A percentile compares a stretch with the other conserved stretches of the same genome.
Conservation (phyloP, 148 eudicot species). For the Dianthus caryophyllus region DNA sequence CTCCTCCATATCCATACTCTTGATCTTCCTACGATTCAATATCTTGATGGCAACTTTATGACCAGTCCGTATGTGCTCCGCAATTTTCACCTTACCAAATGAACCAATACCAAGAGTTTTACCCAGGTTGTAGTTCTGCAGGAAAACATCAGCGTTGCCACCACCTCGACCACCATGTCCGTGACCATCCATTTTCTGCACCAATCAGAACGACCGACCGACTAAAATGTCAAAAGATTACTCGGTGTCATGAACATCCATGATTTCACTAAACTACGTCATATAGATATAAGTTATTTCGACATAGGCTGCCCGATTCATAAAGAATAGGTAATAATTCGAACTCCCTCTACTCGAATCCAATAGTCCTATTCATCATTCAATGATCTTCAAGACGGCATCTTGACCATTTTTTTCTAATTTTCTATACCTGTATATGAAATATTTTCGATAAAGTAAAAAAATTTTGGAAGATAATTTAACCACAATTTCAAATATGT, state of each 20-base stretch:
- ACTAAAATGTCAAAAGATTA: not conserved
- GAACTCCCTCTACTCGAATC: too few relatives aligned
- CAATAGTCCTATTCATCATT: too few relatives aligned
- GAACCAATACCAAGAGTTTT: constrained; percentile 97
- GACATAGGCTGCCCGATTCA: too few relatives aligned
- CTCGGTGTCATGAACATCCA: not conserved
- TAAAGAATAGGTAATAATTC: too few relatives aligned
- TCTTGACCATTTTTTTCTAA: too few relatives aligned
- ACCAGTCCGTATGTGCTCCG: constrained; percentile 77
- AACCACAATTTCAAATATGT: too few relatives aligned
- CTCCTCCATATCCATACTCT: constrained; percentile 94
- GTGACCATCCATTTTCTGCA: constrained; percentile 60
- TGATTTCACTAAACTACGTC: too few relatives aligned
- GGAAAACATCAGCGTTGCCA: constrained; percentile 43
- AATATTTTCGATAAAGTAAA: too few relatives aligned
- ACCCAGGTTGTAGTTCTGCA: constrained; percentile 80
- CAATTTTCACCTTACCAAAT: constrained; percentile 91
- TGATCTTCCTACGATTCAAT: constrained; percentile 81
- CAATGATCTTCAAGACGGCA: too few relatives aligned
- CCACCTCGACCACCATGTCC: constrained; percentile 46
- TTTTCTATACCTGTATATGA: too few relatives aligned
- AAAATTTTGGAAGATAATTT: too few relatives aligned
- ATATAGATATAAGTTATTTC: too few relatives aligned
- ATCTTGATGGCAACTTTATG: constrained; percentile 96
- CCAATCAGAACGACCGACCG: not conserved